A percentile compares a stretch with the other conserved stretches of the same genome.
Evolutionary conservation across 306 rosid species (phyloP).

Genomic region (Rosa lucieae): DNA sequence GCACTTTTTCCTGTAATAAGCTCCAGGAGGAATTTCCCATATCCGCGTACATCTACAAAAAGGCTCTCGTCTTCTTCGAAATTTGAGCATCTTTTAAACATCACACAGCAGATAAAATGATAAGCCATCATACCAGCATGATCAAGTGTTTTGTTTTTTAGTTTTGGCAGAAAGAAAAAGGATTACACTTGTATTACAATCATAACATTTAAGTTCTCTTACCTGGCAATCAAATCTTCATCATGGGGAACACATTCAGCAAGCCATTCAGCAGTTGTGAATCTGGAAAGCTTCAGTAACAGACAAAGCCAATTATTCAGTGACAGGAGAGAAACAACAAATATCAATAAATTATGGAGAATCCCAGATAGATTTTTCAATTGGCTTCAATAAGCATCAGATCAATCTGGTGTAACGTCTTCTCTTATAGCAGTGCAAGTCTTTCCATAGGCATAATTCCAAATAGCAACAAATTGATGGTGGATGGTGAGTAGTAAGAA

Average conservation of each 20-base stretch:
- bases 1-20: conserved; percentile 27
- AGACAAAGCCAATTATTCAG: conserved; percentile 16
- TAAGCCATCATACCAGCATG: background rate
- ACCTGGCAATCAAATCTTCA: conserved; percentile 19
- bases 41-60: conserved; percentile 22
- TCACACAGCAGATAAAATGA: background rate
- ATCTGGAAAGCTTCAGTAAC: conserved; percentile 14
- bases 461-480: background rate
- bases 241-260: background rate
- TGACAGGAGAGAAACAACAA: background rate
- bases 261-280: conserved; percentile 26
- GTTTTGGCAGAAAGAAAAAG: background rate
- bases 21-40: conserved; percentile 31
- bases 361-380: background rate
- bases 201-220: conserved; percentile 2
- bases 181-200: background rate
- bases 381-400: background rate
- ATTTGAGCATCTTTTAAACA: conserved; percentile 13
- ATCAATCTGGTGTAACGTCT: background rate
- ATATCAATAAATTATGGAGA: background rate
- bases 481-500: background rate
- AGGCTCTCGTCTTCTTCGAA: conserved; percentile 12
- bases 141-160: background rate
- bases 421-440: background rate
- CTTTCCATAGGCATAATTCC: background rate